A percentile compares a stretch with the other conserved stretches of the same genome.
phyloP scores from a whole-genome alignment of 2,329 filamentous ascomycete genomes.

The Lasiodiplodia citricola region DNA sequence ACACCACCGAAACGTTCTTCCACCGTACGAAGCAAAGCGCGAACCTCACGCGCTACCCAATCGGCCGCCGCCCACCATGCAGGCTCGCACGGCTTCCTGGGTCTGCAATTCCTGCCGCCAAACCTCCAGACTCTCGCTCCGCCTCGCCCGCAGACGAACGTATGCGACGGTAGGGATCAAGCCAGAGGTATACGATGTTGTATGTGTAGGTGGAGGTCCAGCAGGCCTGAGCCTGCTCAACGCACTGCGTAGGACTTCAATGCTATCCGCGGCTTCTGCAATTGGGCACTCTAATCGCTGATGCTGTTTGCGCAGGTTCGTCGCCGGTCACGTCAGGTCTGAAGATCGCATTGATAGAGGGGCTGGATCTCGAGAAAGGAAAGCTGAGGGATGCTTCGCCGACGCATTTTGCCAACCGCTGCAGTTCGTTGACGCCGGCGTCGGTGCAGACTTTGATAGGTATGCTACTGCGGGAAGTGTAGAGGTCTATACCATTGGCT shows the following conservation, averaged over 20 bases:
- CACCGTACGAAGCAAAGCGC: neutral
- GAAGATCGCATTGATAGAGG: constrained; percentile 87
- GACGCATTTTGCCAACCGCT: constrained; percentile 85
- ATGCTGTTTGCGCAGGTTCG: constrained; percentile 62
- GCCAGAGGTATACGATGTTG: constrained; percentile 87
- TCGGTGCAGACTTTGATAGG: constrained; percentile 80
- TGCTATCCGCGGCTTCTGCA: constrained; percentile 4
- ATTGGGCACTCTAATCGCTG: constrained; percentile 20
- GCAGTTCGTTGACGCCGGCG: constrained; percentile 89
- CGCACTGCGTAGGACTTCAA: constrained; percentile 42
- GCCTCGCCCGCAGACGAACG: constrained; percentile 11
- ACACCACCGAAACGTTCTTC: neutral
- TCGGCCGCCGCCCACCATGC: constrained; percentile 11
- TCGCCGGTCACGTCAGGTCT: constrained; percentile 77
- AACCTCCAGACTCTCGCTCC: constrained; percentile 3
- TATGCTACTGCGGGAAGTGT: constrained; percentile 27
- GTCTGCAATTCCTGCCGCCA: constrained; percentile 24
- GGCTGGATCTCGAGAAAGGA: constrained; percentile 77
- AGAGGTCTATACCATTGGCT: neutral
- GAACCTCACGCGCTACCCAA: neutral
- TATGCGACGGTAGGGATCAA: constrained; percentile 37
- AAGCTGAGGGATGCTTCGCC: constrained; percentile 64
- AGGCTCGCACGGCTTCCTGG: constrained; percentile 7
- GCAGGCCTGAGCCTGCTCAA: constrained; percentile 74
- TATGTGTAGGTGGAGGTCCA: constrained; percentile 88